Evolutionary conservation across 2,329 filamentous ascomycete species (phyloP).

Genomic region (Xylaria sp.): DNA sequence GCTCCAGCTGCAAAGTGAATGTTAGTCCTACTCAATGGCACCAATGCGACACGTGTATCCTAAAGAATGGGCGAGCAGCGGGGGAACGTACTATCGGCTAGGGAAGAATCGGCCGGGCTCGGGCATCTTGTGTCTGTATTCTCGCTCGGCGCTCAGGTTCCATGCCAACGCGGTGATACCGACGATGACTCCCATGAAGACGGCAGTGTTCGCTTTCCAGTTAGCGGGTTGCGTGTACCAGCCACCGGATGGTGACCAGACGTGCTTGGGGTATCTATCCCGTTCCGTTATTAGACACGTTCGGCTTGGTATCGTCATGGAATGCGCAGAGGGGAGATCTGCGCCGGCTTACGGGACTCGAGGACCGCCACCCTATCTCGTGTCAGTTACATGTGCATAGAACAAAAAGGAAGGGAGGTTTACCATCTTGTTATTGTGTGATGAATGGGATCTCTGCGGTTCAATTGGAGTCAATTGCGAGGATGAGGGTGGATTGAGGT

Average conservation of each 20-base stretch:
- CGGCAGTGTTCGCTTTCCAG: conserved; percentile 90
- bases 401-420: conserved; percentile 31
- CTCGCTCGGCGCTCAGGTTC: conserved; percentile 74
- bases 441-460: conserved; percentile 35
- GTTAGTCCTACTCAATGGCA: conserved; percentile 11
- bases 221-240: conserved; percentile 96
- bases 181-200: conserved; percentile 71
- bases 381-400: conserved; percentile 47
- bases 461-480: conserved; percentile 43
- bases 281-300: conserved; percentile 46
- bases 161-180: conserved; percentile 71
- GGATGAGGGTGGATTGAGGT: conserved; percentile 13
- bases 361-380: conserved; percentile 74
- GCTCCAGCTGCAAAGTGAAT: conserved; percentile 46
- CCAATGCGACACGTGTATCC: no score
- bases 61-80: not conserved
- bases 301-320: conserved; percentile 5
- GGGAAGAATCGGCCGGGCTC: conserved; percentile 81
- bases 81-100: conserved; percentile 74
- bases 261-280: conserved; percentile 98
- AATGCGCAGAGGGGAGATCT: conserved; percentile 15
- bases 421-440: conserved; percentile 61
- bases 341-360: conserved; percentile 58
- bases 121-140: conserved; percentile 78
- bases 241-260: conserved; percentile 97